These are phyloP conservation scores for Fomitopsis pulvina DNA, from an alignment of 768 basidiomycete species.

Conservation along the genomic window DNA sequence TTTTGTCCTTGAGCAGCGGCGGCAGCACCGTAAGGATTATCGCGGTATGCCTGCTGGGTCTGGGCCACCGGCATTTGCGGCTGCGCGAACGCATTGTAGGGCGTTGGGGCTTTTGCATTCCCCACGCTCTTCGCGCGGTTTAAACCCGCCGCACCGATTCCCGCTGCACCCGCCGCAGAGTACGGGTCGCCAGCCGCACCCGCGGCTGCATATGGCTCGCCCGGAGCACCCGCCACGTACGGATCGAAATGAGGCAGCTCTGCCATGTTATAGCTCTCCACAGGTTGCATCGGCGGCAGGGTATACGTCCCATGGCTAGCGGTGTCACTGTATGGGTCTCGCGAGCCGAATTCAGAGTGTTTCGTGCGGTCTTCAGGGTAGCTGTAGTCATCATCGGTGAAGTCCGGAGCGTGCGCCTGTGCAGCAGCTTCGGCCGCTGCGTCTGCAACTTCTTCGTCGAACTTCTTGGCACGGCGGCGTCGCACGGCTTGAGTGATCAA, in stretches of 20 bases:
- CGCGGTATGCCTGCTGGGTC: conserved; percentile 14
- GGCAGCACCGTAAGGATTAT: neutral
- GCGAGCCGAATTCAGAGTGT: conserved; percentile 1
- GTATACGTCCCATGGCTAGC: conserved; percentile 52
- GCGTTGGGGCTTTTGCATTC: conserved; percentile 24
- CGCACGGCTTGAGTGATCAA: conserved; percentile 50
- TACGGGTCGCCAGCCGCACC: conserved; percentile 34
- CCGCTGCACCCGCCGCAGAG: conserved; percentile 28
- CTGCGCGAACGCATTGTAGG: conserved; percentile 34
- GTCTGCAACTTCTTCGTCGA: conserved; percentile 69
- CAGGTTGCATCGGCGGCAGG: conserved; percentile 29
- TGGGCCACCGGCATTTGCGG: conserved; percentile 17
- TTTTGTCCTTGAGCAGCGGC: conserved; percentile 4
- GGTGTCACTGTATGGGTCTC: conserved; percentile 35
- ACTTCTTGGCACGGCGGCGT: conserved; percentile 53
- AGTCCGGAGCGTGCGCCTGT: conserved; percentile 38
- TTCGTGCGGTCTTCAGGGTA: conserved; percentile 21
- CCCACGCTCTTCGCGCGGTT: conserved; percentile 25
- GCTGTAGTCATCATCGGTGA: conserved; percentile 49
- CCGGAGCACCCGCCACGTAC: conserved; percentile 17
- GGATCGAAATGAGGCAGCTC: conserved; percentile 36
- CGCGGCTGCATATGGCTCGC: conserved; percentile 28
- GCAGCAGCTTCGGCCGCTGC: conserved; percentile 62
- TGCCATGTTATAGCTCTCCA: conserved; percentile 45
- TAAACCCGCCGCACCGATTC: conserved; percentile 29